A percentile compares a stretch with the other conserved stretches of the same genome.
Evolutionary conservation across 2,329 filamentous ascomycete genomes (phyloP).

Genomic region (Leptodontidium sp.): DNA sequence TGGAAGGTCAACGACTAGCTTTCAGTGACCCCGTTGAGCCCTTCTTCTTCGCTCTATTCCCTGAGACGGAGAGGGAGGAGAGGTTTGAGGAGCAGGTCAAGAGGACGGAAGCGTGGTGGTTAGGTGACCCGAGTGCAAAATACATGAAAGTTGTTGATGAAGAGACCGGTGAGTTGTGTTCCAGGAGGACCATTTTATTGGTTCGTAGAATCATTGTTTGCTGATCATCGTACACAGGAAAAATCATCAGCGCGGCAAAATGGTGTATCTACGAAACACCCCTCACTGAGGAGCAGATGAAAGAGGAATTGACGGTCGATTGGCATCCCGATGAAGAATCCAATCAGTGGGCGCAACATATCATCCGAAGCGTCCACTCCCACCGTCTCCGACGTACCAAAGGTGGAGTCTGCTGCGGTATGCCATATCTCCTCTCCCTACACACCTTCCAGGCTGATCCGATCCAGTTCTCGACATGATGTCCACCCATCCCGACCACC

Average conservation of each 20-base stretch:
- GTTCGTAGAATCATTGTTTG: background rate
- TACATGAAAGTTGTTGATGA: constrained; percentile 38
- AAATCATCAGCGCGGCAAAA: constrained; percentile 34
- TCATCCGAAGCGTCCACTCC: constrained; percentile 30
- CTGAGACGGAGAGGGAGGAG: constrained; percentile 27
- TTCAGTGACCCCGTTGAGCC: constrained; percentile 34
- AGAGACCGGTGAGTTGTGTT: constrained; percentile 29
- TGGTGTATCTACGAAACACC: constrained; percentile 30
- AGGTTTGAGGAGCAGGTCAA: constrained; percentile 25
- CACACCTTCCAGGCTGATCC: background rate
- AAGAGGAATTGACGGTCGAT: constrained; percentile 29
- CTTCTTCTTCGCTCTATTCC: constrained; percentile 33
- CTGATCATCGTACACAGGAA: constrained; percentile 16
- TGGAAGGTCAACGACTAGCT: constrained; percentile 30
- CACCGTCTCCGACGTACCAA: constrained; percentile 26
- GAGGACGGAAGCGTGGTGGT: constrained; percentile 34
- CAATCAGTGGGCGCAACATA: constrained; percentile 33
- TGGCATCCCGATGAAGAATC: constrained; percentile 34
- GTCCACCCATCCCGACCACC: constrained; percentile 51
- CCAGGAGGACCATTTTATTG: too few species aligned
- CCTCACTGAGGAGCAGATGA: constrained; percentile 30
- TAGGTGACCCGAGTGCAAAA: constrained; percentile 25
- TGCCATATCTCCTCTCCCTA: constrained; percentile 12
- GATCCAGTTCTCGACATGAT: constrained; percentile 45
- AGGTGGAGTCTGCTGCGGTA: constrained; percentile 32